Conservation (phyloP, 2,329 filamentous ascomycete species). For the Penicillium capsulatum region DNA sequence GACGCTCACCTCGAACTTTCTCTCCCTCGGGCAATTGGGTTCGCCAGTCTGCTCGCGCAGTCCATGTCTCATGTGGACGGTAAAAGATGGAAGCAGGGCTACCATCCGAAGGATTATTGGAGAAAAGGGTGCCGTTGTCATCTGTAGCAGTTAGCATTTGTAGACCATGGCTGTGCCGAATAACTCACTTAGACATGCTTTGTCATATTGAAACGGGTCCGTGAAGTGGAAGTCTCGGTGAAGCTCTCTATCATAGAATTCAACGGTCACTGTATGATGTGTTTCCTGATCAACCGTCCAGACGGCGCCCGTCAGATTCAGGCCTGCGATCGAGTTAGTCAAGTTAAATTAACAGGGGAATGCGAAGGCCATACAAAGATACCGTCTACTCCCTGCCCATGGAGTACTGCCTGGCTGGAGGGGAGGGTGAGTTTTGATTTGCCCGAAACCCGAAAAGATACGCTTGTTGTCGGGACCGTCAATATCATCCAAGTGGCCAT, state of each 20-base stretch:
- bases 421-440: constrained; percentile 70
- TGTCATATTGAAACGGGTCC: constrained; percentile 92
- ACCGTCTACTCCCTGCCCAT: constrained; percentile 90
- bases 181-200: constrained; percentile 72
- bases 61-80: constrained; percentile 95
- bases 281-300: constrained; percentile 97
- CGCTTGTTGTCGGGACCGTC: constrained; percentile 51
- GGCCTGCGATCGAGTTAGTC: constrained; percentile 39
- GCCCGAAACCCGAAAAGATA: constrained; percentile 45
- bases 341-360: not conserved
- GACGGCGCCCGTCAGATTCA: constrained; percentile 89
- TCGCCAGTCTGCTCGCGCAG: constrained; percentile 81
- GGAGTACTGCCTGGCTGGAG: constrained; percentile 95
- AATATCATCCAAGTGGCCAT: constrained; percentile 45
- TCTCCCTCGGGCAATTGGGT: constrained; percentile 85
- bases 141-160: constrained; percentile 40
- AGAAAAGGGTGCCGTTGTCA: constrained; percentile 79
- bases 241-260: constrained; percentile 92
- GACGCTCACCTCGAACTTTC: constrained; percentile 56
- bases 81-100: constrained; percentile 87
- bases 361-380: constrained; percentile 59
- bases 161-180: not conserved
- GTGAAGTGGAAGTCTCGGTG: constrained; percentile 97
- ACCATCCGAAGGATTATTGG: constrained; percentile 64
- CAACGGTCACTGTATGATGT: constrained; percentile 88